These are phyloP conservation scores for Paraglomus brasilianum DNA, from an alignment of 192 early-diverging fungal species.

Conservation along the genomic window DNA sequence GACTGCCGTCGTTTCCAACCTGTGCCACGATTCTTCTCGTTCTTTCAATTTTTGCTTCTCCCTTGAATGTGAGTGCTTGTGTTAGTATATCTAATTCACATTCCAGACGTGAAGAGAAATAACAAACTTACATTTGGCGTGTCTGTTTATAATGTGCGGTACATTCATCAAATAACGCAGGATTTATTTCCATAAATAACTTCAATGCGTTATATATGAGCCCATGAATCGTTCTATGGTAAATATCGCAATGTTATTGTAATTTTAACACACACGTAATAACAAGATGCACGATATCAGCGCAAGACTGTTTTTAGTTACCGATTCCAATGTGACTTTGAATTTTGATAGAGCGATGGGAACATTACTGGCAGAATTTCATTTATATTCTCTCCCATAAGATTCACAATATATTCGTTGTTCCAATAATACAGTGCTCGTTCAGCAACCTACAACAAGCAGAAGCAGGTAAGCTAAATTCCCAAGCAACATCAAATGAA, in stretches of 20 bases:
- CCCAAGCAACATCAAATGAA: not conserved
- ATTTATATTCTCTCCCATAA: slow-evolving; percentile 91
- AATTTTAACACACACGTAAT: not conserved
- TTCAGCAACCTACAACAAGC: slow-evolving; percentile 79
- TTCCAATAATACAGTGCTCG: slow-evolving; percentile 98
- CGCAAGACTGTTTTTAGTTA: slow-evolving; percentile 34
- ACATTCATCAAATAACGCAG: slow-evolving; percentile 95
- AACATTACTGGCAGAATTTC: slow-evolving; percentile 96
- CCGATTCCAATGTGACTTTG: slow-evolving; percentile 98
- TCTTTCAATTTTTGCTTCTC: slow-evolving; percentile 83
- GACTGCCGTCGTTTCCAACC: slow-evolving; percentile 59
- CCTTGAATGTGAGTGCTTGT: slow-evolving; percentile 40
- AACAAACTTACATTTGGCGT: slow-evolving; percentile 71
- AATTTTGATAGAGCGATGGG: slow-evolving; percentile 89
- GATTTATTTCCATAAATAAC: slow-evolving; percentile 95
- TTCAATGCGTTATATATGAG: slow-evolving; percentile 97
- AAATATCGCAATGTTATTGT: not conserved
- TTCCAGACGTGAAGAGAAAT: not conserved
- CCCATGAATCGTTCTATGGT: slow-evolving; percentile 85
- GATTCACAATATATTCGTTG: slow-evolving; percentile 95
- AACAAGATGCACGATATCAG: not conserved
- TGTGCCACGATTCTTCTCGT: slow-evolving; percentile 76
- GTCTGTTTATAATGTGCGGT: slow-evolving; percentile 88
- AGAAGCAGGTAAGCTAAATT: slow-evolving; percentile 14
- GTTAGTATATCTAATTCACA: not conserved